Conservation (phyloP, 192 early-diverging fungal species). For the Jimgerdemannia flammicorona region DNA sequence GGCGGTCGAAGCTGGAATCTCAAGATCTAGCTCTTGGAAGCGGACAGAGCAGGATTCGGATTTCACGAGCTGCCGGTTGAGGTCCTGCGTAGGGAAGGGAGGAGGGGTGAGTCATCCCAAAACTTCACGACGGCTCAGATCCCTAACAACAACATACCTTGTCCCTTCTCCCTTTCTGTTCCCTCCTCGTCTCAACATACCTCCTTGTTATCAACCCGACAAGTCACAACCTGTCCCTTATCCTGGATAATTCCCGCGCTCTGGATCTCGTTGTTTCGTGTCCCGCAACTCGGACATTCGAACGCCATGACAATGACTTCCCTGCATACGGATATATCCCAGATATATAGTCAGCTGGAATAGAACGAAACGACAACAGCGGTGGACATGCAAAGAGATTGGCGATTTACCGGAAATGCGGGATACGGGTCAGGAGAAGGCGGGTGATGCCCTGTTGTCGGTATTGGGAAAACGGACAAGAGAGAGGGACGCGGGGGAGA, state of each 20-base stretch:
- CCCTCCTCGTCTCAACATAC: conserved; percentile 9
- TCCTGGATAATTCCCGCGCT: conserved; percentile 80
- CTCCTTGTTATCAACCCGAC: conserved; percentile 56
- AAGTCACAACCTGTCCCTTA: conserved; percentile 68
- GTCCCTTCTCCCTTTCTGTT: not conserved
- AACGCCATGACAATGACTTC: conserved; percentile 75
- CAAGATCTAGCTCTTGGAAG: conserved; percentile 83
- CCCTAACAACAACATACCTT: not conserved
- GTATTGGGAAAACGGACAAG: not conserved
- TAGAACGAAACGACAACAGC: too few species aligned
- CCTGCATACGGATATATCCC: not conserved
- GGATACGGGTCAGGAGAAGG: conserved; percentile 84
- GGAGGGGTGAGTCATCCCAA: too few species aligned
- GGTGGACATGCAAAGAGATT: conserved; percentile 14
- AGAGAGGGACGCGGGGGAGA: not conserved
- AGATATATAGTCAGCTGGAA: too few species aligned
- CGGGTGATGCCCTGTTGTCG: conserved; percentile 69
- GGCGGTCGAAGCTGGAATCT: conserved; percentile 69
- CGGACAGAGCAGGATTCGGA: conserved; percentile 74
- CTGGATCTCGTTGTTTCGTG: conserved; percentile 88
- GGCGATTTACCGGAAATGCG: conserved; percentile 82
- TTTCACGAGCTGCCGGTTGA: conserved; percentile 91
- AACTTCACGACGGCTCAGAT: too few species aligned
- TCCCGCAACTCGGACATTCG: conserved; percentile 85
- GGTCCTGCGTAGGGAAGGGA: conserved; percentile 42